Evolutionary conservation across 805 yeast species (phyloP).

Genomic region (Kuraishia capsulata): DNA sequence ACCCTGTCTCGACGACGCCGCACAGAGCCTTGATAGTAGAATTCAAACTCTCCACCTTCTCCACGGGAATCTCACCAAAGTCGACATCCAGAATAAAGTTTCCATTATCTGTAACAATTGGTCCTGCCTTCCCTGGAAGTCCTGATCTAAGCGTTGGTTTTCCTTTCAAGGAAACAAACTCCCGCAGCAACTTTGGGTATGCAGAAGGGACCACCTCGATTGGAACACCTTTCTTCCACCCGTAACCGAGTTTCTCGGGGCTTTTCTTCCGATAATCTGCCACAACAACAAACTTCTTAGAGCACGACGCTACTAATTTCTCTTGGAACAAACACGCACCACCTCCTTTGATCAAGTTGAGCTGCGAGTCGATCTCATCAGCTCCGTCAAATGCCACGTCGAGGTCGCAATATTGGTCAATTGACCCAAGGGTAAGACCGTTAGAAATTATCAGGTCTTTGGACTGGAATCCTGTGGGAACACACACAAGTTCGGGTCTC

Average conservation of each 20-base stretch:
- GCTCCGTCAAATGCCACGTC: constrained; percentile 99
- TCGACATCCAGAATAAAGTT: constrained; percentile 90
- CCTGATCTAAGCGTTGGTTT: constrained; percentile 71
- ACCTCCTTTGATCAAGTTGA: constrained; percentile 94
- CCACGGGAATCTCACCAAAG: constrained; percentile 63
- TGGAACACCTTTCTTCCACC: constrained; percentile 90
- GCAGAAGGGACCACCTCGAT: constrained; percentile 91
- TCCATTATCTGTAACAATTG: constrained; percentile 91
- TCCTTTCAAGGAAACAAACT: constrained; percentile 59
- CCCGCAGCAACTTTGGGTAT: constrained; percentile 62
- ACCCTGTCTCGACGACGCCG: constrained; percentile 95
- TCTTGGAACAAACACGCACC: constrained; percentile 98
- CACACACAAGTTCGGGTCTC: constrained; percentile 57
- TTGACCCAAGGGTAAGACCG: constrained; percentile 67
- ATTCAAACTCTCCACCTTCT: constrained; percentile 44
- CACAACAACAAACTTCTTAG: constrained; percentile 71
- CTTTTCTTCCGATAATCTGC: constrained; percentile 90
- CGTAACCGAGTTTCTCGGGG: constrained; percentile 53
- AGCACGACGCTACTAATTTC: constrained; percentile 79
- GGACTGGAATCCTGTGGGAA: constrained; percentile 96
- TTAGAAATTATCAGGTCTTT: constrained; percentile 76
- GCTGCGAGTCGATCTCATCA: constrained; percentile 78
- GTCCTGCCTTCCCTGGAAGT: constrained; percentile 91
- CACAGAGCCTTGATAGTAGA: constrained; percentile 59
- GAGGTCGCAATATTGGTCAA: constrained; percentile 74